phyloP scores from a whole-genome alignment of 306 rosid genomes.

The Macrotyloma uniflorum region DNA sequence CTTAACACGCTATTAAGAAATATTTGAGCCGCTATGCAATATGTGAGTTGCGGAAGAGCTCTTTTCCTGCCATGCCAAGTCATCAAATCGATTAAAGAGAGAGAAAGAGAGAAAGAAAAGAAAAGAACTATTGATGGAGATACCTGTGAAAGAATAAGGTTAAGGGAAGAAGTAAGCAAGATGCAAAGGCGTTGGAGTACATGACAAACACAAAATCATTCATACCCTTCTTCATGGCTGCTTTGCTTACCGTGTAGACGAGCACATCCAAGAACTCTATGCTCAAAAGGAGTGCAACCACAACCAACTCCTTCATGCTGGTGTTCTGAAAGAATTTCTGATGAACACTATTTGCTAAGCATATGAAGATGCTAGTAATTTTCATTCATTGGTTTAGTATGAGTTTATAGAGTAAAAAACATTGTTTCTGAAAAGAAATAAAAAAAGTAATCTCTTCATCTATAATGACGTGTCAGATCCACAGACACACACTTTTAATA shows the following conservation, averaged over 20 bases:
- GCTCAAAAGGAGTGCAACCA: background rate
- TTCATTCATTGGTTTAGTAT: background rate
- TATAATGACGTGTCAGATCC: too few relatives aligned
- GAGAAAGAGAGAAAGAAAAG: background rate
- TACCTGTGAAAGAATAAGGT: slow-evolving; percentile 4
- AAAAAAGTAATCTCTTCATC: too few relatives aligned
- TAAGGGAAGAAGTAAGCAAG: background rate
- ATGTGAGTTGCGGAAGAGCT: slow-evolving; percentile 11
- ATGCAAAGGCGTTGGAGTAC: slow-evolving; percentile 12
- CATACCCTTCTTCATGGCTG: slow-evolving; percentile 22
- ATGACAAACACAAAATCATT: slow-evolving; percentile 7
- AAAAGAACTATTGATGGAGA: background rate
- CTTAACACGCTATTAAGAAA: slow-evolving; percentile 2
- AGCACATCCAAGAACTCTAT: slow-evolving; percentile 10
- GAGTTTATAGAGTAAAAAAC: background rate
- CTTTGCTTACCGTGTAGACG: slow-evolving; percentile 19
- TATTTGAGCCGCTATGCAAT: background rate
- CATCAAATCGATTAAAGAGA: background rate
- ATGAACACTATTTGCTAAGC: background rate
- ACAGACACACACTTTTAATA: too few relatives aligned
- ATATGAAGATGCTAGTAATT: background rate
- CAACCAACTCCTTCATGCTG: background rate
- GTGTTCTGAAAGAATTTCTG: background rate
- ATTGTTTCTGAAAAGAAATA: too few relatives aligned
- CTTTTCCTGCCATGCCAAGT: background rate